Evolutionary conservation across 2,329 filamentous ascomycete genomes (phyloP).

Genomic region (Hypoxylon sp.): DNA sequence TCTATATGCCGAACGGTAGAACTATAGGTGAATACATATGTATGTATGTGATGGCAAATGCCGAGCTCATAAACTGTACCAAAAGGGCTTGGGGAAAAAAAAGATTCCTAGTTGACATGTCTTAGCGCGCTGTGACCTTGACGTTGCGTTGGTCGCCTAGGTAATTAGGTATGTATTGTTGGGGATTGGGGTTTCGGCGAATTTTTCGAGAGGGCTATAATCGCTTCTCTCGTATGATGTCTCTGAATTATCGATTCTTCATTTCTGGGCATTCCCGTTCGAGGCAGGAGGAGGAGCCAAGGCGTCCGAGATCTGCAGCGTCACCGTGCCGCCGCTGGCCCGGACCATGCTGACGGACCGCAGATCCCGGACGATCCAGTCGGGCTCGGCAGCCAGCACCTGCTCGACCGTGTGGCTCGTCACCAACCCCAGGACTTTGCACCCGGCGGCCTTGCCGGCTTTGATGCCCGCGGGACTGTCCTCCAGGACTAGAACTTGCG

Average conservation of each 20-base stretch:
- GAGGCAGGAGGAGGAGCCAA: constrained; percentile 53
- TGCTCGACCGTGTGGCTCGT: constrained; percentile 85
- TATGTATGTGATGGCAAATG: constrained; percentile 4
- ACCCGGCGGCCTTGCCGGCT: constrained; percentile 88
- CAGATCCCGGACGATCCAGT: constrained; percentile 89
- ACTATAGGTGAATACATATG: constrained; percentile 28
- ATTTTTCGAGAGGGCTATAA: neutral
- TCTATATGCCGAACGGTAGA: constrained; percentile 40
- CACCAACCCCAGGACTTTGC: constrained; percentile 84
- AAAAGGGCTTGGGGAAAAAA: constrained; percentile 4
- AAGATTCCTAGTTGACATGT: constrained; percentile 3
- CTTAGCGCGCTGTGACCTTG: constrained; percentile 36
- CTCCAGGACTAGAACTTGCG: constrained; percentile 81
- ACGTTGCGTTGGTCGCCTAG: constrained; percentile 16
- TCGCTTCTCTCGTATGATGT: constrained; percentile 4
- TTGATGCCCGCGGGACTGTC: constrained; percentile 89
- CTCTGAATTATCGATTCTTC: constrained; percentile 29
- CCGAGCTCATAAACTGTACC: constrained; percentile 14
- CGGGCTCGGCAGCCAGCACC: constrained; percentile 81
- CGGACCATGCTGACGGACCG: constrained; percentile 77
- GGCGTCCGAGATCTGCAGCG: constrained; percentile 77
- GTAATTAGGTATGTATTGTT: neutral
- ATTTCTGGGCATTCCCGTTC: constrained; percentile 20
- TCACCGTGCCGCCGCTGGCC: constrained; percentile 68
- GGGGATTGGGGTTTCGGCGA: constrained; percentile 8